Percentiles rank a stretch among this genome's conserved stretches.
Evolutionary conservation across 331 rosid species (phyloP).

Genomic region (Prunus yedoensis): DNA sequence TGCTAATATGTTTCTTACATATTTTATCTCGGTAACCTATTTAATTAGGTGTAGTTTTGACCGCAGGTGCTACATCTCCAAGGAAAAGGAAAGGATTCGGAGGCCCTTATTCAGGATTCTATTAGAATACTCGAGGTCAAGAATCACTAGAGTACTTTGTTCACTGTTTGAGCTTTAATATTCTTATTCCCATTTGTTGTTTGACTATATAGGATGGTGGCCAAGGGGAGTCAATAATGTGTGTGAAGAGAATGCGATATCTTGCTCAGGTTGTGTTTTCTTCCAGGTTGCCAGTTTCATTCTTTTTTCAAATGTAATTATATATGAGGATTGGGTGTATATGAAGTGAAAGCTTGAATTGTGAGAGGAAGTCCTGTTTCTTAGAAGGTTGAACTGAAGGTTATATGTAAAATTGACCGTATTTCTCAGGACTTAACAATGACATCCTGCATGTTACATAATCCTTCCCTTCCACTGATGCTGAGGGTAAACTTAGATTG

Average conservation of each 20-base stretch:
- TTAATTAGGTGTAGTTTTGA: constrained; percentile 15
- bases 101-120: constrained; percentile 69
- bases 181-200: constrained; percentile 25
- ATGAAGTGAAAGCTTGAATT: neutral
- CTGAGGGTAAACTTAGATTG: too few relatives aligned
- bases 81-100: constrained; percentile 78
- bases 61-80: constrained; percentile 73
- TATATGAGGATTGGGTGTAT: neutral
- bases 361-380: neutral
- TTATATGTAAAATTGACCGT: too few relatives aligned
- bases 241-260: constrained; percentile 67
- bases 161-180: constrained; percentile 13
- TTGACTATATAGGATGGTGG: constrained; percentile 66
- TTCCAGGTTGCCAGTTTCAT: constrained; percentile 3
- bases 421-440: too few relatives aligned
- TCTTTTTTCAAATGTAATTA: neutral
- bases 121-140: constrained; percentile 76
- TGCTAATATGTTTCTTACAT: neutral
- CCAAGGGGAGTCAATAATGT: constrained; percentile 55
- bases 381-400: neutral
- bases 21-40: neutral
- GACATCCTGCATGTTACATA: too few relatives aligned
- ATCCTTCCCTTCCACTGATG: too few relatives aligned
- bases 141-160: constrained; percentile 14
- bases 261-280: constrained; percentile 69